phyloP scores from a whole-genome alignment of 1,284 basidiomycete species.

The Limonomyces culmigenus region DNA sequence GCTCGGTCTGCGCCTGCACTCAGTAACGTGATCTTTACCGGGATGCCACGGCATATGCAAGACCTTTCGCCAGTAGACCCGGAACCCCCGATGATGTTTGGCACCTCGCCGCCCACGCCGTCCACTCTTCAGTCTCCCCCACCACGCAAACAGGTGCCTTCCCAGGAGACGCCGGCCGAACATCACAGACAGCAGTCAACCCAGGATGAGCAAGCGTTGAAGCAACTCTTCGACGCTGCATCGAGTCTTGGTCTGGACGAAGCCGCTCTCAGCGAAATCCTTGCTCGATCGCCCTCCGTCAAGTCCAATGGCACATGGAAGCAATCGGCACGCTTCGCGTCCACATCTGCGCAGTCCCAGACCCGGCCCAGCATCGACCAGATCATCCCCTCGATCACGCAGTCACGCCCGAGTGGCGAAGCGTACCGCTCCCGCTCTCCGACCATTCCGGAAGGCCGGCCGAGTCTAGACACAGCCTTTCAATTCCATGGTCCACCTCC shows the following conservation, averaged over 20 bases:
- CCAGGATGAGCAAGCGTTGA: slow-evolving; percentile 23
- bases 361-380: slow-evolving; percentile 27
- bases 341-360: slow-evolving; percentile 34
- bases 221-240: slow-evolving; percentile 61
- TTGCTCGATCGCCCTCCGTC: slow-evolving; percentile 51
- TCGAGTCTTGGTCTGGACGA: slow-evolving; percentile 58
- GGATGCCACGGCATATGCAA: neutral
- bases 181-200: no score
- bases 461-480: slow-evolving; percentile 14
- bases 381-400: slow-evolving; percentile 17
- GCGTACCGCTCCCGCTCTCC: slow-evolving; percentile 4
- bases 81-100: no score
- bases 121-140: slow-evolving; percentile 5
- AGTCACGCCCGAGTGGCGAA: neutral
- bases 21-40: neutral
- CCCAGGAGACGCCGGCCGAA: slow-evolving; percentile 5
- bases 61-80: slow-evolving; percentile 5
- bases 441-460: slow-evolving; percentile 16
- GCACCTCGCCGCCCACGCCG: neutral
- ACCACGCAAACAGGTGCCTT: slow-evolving; percentile 4
- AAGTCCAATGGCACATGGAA: no score
- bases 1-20: neutral
- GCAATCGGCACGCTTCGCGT: no score
- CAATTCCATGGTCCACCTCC: no score
- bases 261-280: slow-evolving; percentile 45